Evolutionary conservation across 2,329 filamentous ascomycete species (phyloP).

Genomic region (Orbilia ellipsospora): DNA sequence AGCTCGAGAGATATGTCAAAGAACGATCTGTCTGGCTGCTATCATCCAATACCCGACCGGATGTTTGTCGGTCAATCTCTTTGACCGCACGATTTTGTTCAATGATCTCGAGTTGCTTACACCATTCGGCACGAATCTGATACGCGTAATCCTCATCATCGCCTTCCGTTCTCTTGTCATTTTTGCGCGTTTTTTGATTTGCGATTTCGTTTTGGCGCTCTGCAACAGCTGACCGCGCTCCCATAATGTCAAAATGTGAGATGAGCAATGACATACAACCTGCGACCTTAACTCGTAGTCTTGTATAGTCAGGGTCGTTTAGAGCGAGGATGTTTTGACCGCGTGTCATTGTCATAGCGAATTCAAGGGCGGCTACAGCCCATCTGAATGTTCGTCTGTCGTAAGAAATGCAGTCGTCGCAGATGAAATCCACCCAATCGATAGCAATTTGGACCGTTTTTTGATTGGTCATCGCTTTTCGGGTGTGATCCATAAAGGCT

Average conservation of each 20-base stretch:
- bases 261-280: slow-evolving; percentile 98
- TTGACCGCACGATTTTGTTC: slow-evolving; percentile 82
- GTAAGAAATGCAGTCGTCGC: slow-evolving; percentile 92
- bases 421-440: slow-evolving; percentile 98
- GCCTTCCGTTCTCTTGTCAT: slow-evolving; percentile 78
- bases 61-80: slow-evolving; percentile 83
- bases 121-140: slow-evolving; percentile 78
- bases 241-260: slow-evolving; percentile 99
- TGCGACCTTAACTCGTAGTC: slow-evolving; percentile 85
- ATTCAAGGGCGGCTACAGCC: slow-evolving; percentile 94
- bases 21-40: slow-evolving; percentile 96
- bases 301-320: slow-evolving; percentile 85
- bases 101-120: slow-evolving; percentile 77
- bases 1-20: slow-evolving; percentile 90
- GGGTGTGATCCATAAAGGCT: slow-evolving; percentile 93
- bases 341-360: slow-evolving; percentile 96
- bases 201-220: slow-evolving; percentile 90
- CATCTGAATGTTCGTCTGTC: slow-evolving; percentile 97
- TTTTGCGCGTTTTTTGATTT: slow-evolving; percentile 77
- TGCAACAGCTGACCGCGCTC: slow-evolving; percentile 90
- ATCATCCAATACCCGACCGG: slow-evolving; percentile 91
- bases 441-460: slow-evolving; percentile 92
- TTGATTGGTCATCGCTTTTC: slow-evolving; percentile 95
- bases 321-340: slow-evolving; percentile 93
- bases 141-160: slow-evolving; percentile 87